A percentile compares a stretch with the other conserved stretches of the same genome.
Evolutionary conservation across 305 asterid species (phyloP).

Genomic region (Caryopteris hybrid): DNA sequence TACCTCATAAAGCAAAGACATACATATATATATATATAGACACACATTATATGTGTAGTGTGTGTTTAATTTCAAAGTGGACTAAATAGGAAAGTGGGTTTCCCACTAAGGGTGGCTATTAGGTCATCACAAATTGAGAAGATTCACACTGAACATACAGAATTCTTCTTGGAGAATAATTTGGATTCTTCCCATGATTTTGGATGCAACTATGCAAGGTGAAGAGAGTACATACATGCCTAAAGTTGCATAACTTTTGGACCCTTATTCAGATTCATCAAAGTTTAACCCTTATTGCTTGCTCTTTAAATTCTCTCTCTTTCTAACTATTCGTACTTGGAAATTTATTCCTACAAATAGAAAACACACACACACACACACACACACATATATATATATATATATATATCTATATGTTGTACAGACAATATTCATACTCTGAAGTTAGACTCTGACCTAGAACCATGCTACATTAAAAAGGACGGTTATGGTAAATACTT

Average conservation of each 20-base stretch:
- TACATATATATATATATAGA: not conserved
- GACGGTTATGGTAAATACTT: no score
- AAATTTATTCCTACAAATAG: no score
- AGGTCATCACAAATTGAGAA: conserved; percentile 29
- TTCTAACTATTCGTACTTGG: no score
- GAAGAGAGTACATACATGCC: conserved; percentile 29
- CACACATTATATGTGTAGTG: not conserved
- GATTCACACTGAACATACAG: conserved; percentile 25
- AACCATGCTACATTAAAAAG: no score
- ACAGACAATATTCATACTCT: no score
- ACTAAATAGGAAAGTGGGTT: conserved; percentile 24
- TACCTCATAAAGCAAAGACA: no score
- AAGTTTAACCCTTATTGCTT: not conserved
- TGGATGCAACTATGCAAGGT: conserved; percentile 35
- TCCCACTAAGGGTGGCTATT: conserved; percentile 34
- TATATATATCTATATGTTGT: no score
- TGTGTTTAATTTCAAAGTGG: conserved; percentile 13
- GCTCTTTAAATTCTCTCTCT: no score
- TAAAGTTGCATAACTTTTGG: conserved; percentile 21
- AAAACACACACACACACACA: no score
- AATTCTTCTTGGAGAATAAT: not conserved
- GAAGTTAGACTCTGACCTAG: no score
- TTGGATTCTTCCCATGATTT: conserved; percentile 31
- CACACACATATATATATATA: no score
- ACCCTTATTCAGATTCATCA: not conserved